Conservation (phyloP, 345 rosid species). For the Reutealis trisperma region DNA sequence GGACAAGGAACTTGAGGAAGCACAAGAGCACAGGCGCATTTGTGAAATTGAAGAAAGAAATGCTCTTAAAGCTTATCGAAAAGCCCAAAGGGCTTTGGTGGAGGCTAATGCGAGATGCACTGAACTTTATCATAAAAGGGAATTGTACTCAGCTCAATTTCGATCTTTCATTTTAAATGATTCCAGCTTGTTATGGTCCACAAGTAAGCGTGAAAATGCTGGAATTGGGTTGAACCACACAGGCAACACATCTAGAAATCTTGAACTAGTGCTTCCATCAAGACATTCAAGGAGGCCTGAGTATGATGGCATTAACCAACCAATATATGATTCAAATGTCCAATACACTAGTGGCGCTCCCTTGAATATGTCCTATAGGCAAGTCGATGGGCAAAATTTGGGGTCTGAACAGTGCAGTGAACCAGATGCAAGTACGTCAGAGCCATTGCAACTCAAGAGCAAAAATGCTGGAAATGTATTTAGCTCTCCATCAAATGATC, state of each 20-base stretch:
- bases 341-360: slow-evolving; percentile 28
- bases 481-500: slow-evolving; percentile 58
- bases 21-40: slow-evolving; percentile 61
- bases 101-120: slow-evolving; percentile 86
- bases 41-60: slow-evolving; percentile 96
- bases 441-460: slow-evolving; percentile 57
- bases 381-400: slow-evolving; percentile 49
- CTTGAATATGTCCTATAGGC: slow-evolving; percentile 29
- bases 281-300: slow-evolving; percentile 44
- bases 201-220: slow-evolving; percentile 42
- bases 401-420: slow-evolving; percentile 84
- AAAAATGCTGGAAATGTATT: slow-evolving; percentile 43
- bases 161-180: slow-evolving; percentile 63
- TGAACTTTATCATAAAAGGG: slow-evolving; percentile 75
- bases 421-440: slow-evolving; percentile 87
- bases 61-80: slow-evolving; percentile 82
- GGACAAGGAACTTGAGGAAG: slow-evolving; percentile 87
- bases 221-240: slow-evolving; percentile 41
- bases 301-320: slow-evolving; percentile 35
- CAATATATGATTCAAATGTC: slow-evolving; percentile 31
- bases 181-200: slow-evolving; percentile 55
- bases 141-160: slow-evolving; percentile 62
- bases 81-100: slow-evolving; percentile 81
- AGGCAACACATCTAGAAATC: slow-evolving; percentile 38
- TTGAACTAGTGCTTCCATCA: slow-evolving; percentile 45